Evolutionary conservation across 2,329 filamentous ascomycete genomes (phyloP), one percentile per base, ranked within the genome.

Genomic region (Ceratocystis variospora): DNA sequence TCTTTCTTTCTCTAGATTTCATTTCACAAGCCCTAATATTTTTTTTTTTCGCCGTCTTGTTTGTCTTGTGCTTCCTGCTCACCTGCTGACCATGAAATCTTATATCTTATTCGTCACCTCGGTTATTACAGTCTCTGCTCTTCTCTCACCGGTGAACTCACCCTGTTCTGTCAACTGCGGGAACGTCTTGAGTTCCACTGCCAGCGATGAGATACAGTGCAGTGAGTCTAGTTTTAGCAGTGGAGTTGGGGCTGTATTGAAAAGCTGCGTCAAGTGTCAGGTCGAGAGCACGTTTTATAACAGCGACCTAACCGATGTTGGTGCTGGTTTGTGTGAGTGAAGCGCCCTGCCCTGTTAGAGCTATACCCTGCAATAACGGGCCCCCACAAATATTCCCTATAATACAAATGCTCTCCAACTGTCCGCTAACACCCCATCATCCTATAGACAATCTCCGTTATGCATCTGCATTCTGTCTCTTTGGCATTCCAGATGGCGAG

Each of bases 371-470:
- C 46, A 7, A n/a, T 48, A 48, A 6, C 46, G 17, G 8, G 17
- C 46, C 46, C 19, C 5, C n/a, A n/a, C 5, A n/a, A 48, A n/a
- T 22, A 6, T 3, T 1, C 46, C 17, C n/a, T 48, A 17, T 22
- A 19, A 17, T n/a, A 22, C 17, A n/a, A 8, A 5, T 15, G 1
- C 8, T n/a, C 33, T 17, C 7, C 17, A 41, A 4, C 37, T 15
- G 37, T 4, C 37, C 25, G 44, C 37, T 25, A 48, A 41, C 19
- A 53, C 25, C 37, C 12, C 2, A 37, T 57, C 17, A 17, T 28
- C 55, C 62, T 28, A 31, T 15, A 85, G 83, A 85, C 69, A 86
- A 86, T 69, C 69, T 85, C 64, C 78, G 84, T 71, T 85, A 79
- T 70, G 77, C 81, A 5, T 69, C 80, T 1, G 80, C 80, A 1